phyloP scores from a whole-genome alignment of 2,329 filamentous ascomycete species.

The Apiospora marii region DNA sequence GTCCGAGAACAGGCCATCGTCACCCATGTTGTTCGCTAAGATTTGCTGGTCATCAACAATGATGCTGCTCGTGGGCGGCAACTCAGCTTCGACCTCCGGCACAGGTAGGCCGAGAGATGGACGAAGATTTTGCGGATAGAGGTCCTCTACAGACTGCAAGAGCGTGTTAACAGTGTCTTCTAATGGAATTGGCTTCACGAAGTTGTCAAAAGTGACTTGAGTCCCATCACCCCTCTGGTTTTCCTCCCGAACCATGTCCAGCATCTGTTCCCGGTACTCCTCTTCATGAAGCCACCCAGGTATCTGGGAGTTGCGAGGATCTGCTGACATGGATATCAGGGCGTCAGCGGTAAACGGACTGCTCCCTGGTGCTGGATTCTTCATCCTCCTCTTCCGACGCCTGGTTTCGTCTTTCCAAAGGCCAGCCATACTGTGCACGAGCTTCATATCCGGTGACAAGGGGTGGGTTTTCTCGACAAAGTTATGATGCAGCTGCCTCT shows the following conservation, averaged over 20 bases:
- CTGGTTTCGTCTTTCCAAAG: slow-evolving; percentile 91
- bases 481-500: slow-evolving; percentile 84
- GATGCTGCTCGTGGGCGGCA: slow-evolving; percentile 51
- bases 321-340: slow-evolving; percentile 87
- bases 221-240: slow-evolving; percentile 53
- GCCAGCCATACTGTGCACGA: slow-evolving; percentile 93
- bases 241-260: slow-evolving; percentile 71
- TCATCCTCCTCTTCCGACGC: slow-evolving; percentile 77
- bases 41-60: slow-evolving; percentile 72
- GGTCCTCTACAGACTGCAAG: slow-evolving; percentile 84
- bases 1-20: slow-evolving; percentile 57
- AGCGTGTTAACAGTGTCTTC: slow-evolving; percentile 75
- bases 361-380: slow-evolving; percentile 67
- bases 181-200: slow-evolving; percentile 62
- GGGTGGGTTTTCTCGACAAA: slow-evolving; percentile 78
- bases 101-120: slow-evolving; percentile 50
- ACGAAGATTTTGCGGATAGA: slow-evolving; percentile 75
- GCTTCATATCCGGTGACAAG: slow-evolving; percentile 72
- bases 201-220: slow-evolving; percentile 68
- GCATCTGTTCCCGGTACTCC: slow-evolving; percentile 75
- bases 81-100: slow-evolving; percentile 37
- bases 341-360: slow-evolving; percentile 84
- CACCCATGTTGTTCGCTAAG: slow-evolving; percentile 51
- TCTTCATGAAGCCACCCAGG: slow-evolving; percentile 94
- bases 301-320: slow-evolving; percentile 73